Base-by-base conservation (phyloP, 169 alveolate species). In the Eimeria necatrix region DNA sequence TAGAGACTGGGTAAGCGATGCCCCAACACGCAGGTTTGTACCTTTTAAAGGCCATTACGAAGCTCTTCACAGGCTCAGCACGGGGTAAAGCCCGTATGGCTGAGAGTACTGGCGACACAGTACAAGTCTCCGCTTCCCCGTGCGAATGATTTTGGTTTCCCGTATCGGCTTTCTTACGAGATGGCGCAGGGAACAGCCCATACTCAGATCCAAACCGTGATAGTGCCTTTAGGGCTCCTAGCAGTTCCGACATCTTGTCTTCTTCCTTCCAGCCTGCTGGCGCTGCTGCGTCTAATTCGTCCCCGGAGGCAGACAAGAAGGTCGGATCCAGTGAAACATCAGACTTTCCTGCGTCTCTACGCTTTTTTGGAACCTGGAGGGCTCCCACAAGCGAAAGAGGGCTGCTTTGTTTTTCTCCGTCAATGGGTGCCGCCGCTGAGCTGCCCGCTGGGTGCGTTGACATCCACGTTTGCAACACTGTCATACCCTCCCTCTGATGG, bases 331-430 rank as follows among this genome's bases (percentile, higher is more conserved):
- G 22, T 10, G 20, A 56, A 12, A 12, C 22, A 16, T 12, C 32
- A 16, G 76, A 12, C 4, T n/a, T 12, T 32, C 1, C 53, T 5
- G 18, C 52, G 26, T 22, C 56, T 9, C 53, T 46, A 7, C n/a
- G 56, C 52, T 12, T n/a, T 18, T 12, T 7, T 9, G 6, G 56
- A 9, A 1, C 22, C 53, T 73, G 56, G 52, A 73, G 53, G 84
- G 84, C 84, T 18, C 53, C 84, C 24, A 73, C 24, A 18, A 73
- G 53, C 10, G 84, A 73, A 9, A 73, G 24, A 18, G 53, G 84
- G 53, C 24, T 73, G 76, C 76, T 64, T 56, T 56, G 22, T 16
- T 56, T 9, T 9, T 9, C n/a, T 9, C 64, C 64, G n/a, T 16
- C 3, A 9, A 18, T n/a, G 56, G 4, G 12, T 73, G 49, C 84